Conservation (phyloP, 2,329 filamentous ascomycete species). For the Polychaeton citri region DNA sequence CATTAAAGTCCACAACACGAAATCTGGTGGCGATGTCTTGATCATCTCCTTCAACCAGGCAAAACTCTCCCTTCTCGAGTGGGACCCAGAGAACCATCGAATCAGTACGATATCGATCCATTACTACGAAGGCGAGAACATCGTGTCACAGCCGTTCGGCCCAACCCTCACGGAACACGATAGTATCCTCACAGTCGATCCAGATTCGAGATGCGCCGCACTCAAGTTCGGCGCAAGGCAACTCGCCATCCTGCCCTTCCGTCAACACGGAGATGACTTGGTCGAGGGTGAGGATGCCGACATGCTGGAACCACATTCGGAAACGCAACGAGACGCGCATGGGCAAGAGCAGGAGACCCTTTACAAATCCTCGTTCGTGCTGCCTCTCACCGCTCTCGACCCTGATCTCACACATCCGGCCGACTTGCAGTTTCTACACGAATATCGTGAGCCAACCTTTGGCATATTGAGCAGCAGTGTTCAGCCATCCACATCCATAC, state of each 20-base stretch:
- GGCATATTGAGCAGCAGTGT: slow-evolving; percentile 75
- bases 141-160: slow-evolving; percentile 51
- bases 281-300: slow-evolving; percentile 59
- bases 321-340: slow-evolving; percentile 13
- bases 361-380: slow-evolving; percentile 83
- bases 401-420: slow-evolving; percentile 76
- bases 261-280: slow-evolving; percentile 72
- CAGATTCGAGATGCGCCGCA: slow-evolving; percentile 81
- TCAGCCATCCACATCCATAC: slow-evolving; percentile 58
- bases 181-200: slow-evolving; percentile 77
- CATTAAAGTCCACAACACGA: slow-evolving; percentile 58
- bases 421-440: slow-evolving; percentile 84
- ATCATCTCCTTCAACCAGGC: slow-evolving; percentile 79
- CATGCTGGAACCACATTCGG: slow-evolving; percentile 12
- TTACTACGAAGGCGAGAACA: slow-evolving; percentile 91
- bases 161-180: slow-evolving; percentile 60
- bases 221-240: slow-evolving; percentile 84
- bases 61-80: slow-evolving; percentile 84
- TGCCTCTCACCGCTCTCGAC: slow-evolving; percentile 79
- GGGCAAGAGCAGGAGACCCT: slow-evolving; percentile 41
- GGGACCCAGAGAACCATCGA: slow-evolving; percentile 68
- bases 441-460: slow-evolving; percentile 96
- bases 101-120: slow-evolving; percentile 89
- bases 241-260: slow-evolving; percentile 86
- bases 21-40: slow-evolving; percentile 70